Conservation (phyloP, 2,329 filamentous ascomycete genomes). For the Thermoascus crustaceus region DNA sequence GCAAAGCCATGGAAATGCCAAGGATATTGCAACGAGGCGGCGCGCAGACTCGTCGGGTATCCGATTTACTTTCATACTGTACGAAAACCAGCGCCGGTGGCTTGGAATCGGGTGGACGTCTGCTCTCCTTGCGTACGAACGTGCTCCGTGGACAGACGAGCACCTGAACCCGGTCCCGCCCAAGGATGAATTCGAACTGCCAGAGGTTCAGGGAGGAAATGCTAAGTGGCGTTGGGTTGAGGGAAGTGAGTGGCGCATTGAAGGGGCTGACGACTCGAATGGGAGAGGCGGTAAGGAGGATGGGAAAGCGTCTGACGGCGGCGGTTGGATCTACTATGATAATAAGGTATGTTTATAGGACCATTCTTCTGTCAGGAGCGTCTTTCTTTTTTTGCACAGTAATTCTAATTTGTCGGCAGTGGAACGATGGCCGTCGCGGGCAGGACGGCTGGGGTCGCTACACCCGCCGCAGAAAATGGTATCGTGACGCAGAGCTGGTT, state of each 20-base stretch:
- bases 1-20: conserved; percentile 37
- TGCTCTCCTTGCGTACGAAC: conserved; percentile 82
- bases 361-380: not conserved
- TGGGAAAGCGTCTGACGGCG: conserved; percentile 44
- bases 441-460: conserved; percentile 90
- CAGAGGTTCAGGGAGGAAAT: conserved; percentile 56
- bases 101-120: conserved; percentile 91
- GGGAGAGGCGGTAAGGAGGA: conserved; percentile 36
- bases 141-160: conserved; percentile 90
- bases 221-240: conserved; percentile 73
- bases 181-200: conserved; percentile 63
- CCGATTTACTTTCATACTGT: conserved; percentile 92
- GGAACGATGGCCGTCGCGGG: conserved; percentile 78
- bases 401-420: conserved; percentile 44
- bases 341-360: conserved; percentile 61
- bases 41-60: conserved; percentile 60
- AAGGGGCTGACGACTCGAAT: conserved; percentile 47
- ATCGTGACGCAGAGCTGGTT: conserved; percentile 88
- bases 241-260: conserved; percentile 78
- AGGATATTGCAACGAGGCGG: conserved; percentile 40
- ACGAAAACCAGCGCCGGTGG: conserved; percentile 95
- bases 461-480: conserved; percentile 91
- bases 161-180: conserved; percentile 73
- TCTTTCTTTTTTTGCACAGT: not conserved
- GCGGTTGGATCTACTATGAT: conserved; percentile 96